Base-by-base conservation (phyloP, 2,329 filamentous ascomycete genomes). In the Parastagonospora avenae region DNA sequence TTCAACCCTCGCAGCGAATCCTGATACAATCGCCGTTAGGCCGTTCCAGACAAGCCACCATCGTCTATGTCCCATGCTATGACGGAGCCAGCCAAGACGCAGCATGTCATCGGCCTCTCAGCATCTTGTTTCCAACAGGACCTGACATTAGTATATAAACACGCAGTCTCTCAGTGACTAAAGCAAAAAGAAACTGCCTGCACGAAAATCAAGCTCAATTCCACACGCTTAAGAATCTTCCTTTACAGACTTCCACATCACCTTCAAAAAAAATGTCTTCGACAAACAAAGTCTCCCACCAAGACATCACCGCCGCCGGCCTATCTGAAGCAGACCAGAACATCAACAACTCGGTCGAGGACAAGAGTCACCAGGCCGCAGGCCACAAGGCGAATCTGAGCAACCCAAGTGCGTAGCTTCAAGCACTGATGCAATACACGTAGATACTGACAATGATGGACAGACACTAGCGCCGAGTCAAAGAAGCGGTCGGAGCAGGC, bases 371-470 rank as follows among this genome's bases (percentile, higher is more conserved):
- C 28, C 29, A 47, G 39, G 59, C 63, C 11, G 42, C 43, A 16
- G 77, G 78, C 11, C 77, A 80, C 64, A 79, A 79, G 66, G 77
- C 78, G 2, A 80, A 80, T 54, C 55, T 80, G 14, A 71, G 73
- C 48, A 80, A 80, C 52, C 77, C 77, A 8, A 80, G 78, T 80
- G 65, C 29, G 57, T 35, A 5, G 33, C 15, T 2, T 29, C 15
- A 2, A 2, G 8, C 4, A n/a, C 6, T 9, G 14, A 4, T 6
- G 2, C 15, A 10, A 12, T 8, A 19, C 33, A 19, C 33, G 8
- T n/a, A 44, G 2, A 8, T 28, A 14, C 35, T 55, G 27, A 37
- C 30, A 2, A 16, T 29, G n/a, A 27, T 12, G 8, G 14, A 19
- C 27, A 60, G 55, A 57, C 29, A 60, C 59, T 1, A 60, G 55